Evolutionary conservation across 345 rosid species (phyloP).

Genomic region (Aethionema arabicum): DNA sequence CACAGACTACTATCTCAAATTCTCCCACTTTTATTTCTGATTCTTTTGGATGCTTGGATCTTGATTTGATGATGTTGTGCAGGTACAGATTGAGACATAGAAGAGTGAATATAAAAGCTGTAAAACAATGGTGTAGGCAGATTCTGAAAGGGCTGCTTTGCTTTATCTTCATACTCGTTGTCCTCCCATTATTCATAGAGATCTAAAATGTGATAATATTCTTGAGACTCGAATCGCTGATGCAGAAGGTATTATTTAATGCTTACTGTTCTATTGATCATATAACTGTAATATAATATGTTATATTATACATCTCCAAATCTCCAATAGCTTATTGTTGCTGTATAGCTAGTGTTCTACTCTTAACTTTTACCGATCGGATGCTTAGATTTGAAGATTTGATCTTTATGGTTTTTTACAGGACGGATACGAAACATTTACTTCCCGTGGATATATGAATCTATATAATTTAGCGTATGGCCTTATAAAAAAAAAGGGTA

Average conservation of each 20-base stretch:
- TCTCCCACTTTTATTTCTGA: background rate
- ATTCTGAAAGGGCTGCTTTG: conserved; percentile 76
- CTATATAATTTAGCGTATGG: too few species aligned
- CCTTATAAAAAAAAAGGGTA: too few species aligned
- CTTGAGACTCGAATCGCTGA: conserved; percentile 83
- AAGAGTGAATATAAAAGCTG: conserved; percentile 85
- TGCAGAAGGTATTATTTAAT: conserved; percentile 78
- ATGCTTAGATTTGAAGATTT: background rate
- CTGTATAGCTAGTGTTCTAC: too few species aligned
- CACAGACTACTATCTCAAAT: conserved; percentile 67
- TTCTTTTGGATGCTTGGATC: background rate
- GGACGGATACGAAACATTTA: conserved; percentile 79
- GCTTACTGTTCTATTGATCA: too few species aligned
- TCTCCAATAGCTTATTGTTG: too few species aligned
- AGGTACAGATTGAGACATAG: conserved; percentile 84
- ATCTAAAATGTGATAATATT: conserved; percentile 97
- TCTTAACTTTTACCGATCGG: background rate
- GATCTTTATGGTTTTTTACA: conserved; percentile 31
- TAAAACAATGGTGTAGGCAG: conserved; percentile 98
- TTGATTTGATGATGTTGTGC: background rate
- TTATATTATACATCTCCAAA: too few species aligned
- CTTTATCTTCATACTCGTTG: conserved; percentile 80
- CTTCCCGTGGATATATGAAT: conserved; percentile 72
- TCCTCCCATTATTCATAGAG: conserved; percentile 96
- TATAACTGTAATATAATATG: too few species aligned